Base-by-base conservation (phyloP, 2,329 filamentous ascomycete species). In the Penicillium thymicola region DNA sequence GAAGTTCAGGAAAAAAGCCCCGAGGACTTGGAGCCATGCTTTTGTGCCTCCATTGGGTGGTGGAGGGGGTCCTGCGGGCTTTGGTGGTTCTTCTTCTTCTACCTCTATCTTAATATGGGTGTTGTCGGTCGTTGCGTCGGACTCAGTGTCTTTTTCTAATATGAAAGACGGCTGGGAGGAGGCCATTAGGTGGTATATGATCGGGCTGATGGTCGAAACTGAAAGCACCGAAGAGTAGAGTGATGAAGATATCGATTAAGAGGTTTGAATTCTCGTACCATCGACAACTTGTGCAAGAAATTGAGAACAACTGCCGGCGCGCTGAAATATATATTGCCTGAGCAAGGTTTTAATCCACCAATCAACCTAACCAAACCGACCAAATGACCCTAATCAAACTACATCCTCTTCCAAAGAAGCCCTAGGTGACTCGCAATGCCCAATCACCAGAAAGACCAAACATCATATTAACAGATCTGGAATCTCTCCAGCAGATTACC, bases 1-100 rank as follows among this genome's bases (percentile, higher is more conserved):
- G 57, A 71, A 70, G 25, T 67, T 61, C 8, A 67, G 56, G 34
- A 71, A 55, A 48, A 70, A 67, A 23, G 58, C 57, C 1, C 62
- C 64, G 2, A 69, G 38, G 1, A 73, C 71, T 49, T 72, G 66
- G 2, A 65, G 38, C 71, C 71, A 74, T 32, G 72, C 72, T 16
- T 13, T 37, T 0, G 53, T 16, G n/a, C 62, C 60, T 9, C 59
- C 59, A 37, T 66, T 59, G 1, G 62, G 62, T 3, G 58, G 59
- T 7, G 16, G 25, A 43, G 25, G 25, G 23, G 16, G 41, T 28
- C 25, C 41, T 43, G 41, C 16, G 3, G 25, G 41, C 25, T 43
- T 43, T 7, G 41, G 10, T 7, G 16, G 16, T 4, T 28, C 27
- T 8, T 30, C n/a, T 9, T 11, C 6, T 18, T 13, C 27, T 5